Evolutionary conservation across 371 early-diverging fungal species (phyloP).

Genomic region (Fennellomyces sp.): DNA sequence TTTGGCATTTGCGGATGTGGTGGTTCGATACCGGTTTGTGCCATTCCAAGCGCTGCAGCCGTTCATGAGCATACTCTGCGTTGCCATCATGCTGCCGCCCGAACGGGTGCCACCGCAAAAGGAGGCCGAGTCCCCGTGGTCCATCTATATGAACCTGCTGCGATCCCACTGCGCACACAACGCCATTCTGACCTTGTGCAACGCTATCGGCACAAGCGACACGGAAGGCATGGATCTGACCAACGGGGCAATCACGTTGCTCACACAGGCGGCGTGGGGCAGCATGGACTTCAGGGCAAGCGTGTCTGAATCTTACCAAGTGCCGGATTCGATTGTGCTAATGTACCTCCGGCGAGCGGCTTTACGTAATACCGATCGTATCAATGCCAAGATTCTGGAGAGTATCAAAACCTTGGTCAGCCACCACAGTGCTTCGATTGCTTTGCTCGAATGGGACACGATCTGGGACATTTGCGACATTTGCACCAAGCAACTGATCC

Average conservation of each 20-base stretch:
- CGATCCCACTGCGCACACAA: constrained; percentile 70
- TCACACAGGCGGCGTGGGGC: constrained; percentile 66
- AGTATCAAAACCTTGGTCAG: constrained; percentile 19
- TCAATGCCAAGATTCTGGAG: constrained; percentile 29
- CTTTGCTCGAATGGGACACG: constrained; percentile 48
- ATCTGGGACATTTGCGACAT: constrained; percentile 49
- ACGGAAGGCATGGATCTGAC: constrained; percentile 27
- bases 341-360: constrained; percentile 39
- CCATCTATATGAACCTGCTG: constrained; percentile 66
- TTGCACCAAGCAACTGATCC: constrained; percentile 20
- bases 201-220: constrained; percentile 37
- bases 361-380: constrained; percentile 16
- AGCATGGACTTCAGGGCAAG: constrained; percentile 14
- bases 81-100: constrained; percentile 39
- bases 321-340: constrained; percentile 38
- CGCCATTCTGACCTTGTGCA: constrained; percentile 62
- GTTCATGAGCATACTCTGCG: constrained; percentile 63
- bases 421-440: constrained; percentile 12
- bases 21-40: constrained; percentile 72
- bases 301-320: constrained; percentile 30
- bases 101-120: constrained; percentile 12
- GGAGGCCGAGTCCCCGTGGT: constrained; percentile 52
- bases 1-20: constrained; percentile 68
- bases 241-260: constrained; percentile 55
- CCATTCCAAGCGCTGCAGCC: constrained; percentile 58